Percentiles rank a stretch among this genome's conserved stretches.
These are phyloP conservation scores for Chlorokybus atmophyticus DNA, from an alignment of 139 green algal species.

Conservation along the genomic window DNA sequence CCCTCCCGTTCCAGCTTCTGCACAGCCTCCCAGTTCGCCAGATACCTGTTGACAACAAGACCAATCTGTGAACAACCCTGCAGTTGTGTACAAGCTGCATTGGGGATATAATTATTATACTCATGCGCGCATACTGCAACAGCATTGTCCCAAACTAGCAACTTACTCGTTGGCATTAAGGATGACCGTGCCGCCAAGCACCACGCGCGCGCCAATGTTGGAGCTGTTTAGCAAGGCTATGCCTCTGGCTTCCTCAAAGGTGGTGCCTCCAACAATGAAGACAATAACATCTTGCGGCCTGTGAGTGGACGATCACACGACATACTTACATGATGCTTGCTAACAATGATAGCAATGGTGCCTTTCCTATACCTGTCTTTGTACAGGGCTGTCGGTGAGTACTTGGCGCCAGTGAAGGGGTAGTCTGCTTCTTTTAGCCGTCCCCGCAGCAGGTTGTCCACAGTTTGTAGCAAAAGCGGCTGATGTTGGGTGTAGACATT, in stretches of 20 bases:
- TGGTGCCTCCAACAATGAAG: slow-evolving; percentile 90
- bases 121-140: no score
- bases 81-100: no score
- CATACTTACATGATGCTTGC: no score
- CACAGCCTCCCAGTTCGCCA: no score
- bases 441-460: slow-evolving; percentile 50
- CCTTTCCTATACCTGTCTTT: no score
- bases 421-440: slow-evolving; percentile 61
- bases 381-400: no score
- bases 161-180: slow-evolving; percentile 42
- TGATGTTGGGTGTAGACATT: slow-evolving; percentile 95
- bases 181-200: slow-evolving; percentile 72
- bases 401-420: slow-evolving; percentile 30
- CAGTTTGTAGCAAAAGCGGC: slow-evolving; percentile 62
- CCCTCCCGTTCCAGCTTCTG: no score
- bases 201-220: slow-evolving; percentile 29
- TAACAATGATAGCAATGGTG: no score
- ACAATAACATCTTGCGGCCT: slow-evolving; percentile 65
- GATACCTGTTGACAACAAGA: no score
- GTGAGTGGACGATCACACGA: slow-evolving; percentile 3
- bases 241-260: slow-evolving; percentile 77
- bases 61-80: no score
- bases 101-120: no score
- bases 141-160: no score
- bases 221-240: slow-evolving; percentile 66